Evolutionary conservation across 306 rosid species (phyloP).

Genomic region (Acacia confusa): DNA sequence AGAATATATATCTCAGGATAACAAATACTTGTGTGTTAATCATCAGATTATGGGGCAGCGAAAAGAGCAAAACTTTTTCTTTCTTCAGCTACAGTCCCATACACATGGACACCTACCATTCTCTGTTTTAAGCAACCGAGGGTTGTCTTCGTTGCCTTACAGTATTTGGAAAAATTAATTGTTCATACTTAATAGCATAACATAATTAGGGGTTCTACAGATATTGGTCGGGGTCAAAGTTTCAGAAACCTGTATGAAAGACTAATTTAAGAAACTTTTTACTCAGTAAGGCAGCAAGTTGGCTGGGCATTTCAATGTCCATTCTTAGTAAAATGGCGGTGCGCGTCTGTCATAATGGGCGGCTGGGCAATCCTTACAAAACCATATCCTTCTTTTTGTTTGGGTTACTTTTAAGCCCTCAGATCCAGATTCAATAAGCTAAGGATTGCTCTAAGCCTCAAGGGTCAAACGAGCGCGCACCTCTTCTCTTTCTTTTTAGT

Average conservation of each 20-base stretch:
- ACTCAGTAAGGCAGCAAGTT: background rate
- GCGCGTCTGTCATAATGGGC: background rate
- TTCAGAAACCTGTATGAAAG: background rate
- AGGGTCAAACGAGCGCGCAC: constrained; percentile 31
- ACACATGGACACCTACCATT: background rate
- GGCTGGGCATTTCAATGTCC: background rate
- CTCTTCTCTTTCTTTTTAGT: background rate
- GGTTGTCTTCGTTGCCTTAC: background rate
- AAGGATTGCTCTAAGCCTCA: background rate
- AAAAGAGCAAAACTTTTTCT: background rate
- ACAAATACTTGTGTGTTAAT: background rate
- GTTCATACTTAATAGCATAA: background rate
- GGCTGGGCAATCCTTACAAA: background rate
- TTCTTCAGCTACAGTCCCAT: background rate
- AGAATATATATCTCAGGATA: background rate
- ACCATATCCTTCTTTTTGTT: background rate
- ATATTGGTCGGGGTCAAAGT: background rate
- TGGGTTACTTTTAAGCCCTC: background rate
- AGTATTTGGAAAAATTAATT: background rate
- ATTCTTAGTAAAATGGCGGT: background rate
- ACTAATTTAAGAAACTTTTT: background rate
- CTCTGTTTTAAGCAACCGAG: background rate
- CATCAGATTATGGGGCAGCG: background rate
- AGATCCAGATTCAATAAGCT: background rate
- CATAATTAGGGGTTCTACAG: background rate